Evolutionary conservation across 2,329 filamentous ascomycete species (phyloP).

Genomic region (Neocatenulostroma microsporum): DNA sequence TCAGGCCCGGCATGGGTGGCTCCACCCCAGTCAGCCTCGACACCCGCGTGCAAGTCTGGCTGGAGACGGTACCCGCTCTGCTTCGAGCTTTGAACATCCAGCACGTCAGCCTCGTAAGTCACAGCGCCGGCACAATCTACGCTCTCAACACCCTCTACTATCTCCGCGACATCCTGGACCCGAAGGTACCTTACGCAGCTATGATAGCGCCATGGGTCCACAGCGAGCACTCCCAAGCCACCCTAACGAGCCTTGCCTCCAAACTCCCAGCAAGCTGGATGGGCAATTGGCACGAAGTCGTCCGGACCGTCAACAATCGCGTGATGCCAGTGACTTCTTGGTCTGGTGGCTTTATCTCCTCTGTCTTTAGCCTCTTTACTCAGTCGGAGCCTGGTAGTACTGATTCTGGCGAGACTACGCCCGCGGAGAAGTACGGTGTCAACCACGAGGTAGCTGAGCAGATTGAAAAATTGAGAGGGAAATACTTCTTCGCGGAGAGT

Average conservation of each 20-base stretch:
- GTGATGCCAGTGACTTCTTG: constrained; percentile 24
- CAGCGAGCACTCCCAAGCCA: constrained; percentile 29
- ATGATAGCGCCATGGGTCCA: constrained; percentile 39
- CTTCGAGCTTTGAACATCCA: constrained; percentile 31
- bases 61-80: constrained; percentile 36
- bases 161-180: constrained; percentile 29
- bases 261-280: constrained; percentile 25
- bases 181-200: constrained; percentile 23
- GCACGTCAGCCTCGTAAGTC: constrained; percentile 35
- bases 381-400: constrained; percentile 4
- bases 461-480: constrained; percentile 16
- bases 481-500: constrained; percentile 25
- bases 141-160: constrained; percentile 35
- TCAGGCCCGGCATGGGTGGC: constrained; percentile 39
- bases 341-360: constrained; percentile 24
- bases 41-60: constrained; percentile 32
- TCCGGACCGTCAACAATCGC: constrained; percentile 26
- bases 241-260: constrained; percentile 18
- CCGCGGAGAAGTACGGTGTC: constrained; percentile 20
- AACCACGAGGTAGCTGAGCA: constrained; percentile 17
- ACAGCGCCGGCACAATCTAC: constrained; percentile 39
- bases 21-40: constrained; percentile 35
- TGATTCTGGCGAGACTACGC: constrained; percentile 10
- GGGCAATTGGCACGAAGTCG: constrained; percentile 26
- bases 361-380: constrained; percentile 15